Evolutionary conservation across 2,329 filamentous ascomycete species (phyloP).

Genomic region (Raffaelea albimanens): DNA sequence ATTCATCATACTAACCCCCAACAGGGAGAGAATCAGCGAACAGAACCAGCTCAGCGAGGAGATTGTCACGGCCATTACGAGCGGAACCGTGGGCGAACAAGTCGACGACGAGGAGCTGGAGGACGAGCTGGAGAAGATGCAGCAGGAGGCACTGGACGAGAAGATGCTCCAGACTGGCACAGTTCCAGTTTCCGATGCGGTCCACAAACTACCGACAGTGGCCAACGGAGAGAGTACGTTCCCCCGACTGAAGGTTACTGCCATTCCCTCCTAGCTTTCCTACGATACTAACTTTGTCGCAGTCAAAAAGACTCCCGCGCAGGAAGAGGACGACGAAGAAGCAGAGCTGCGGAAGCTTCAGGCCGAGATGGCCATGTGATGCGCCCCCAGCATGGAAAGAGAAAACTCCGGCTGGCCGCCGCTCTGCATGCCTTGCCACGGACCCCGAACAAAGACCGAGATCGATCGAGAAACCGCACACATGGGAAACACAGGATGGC

Average conservation of each 20-base stretch:
- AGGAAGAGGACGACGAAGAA: constrained; percentile 88
- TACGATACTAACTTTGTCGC: constrained; percentile 13
- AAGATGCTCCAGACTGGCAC: constrained; percentile 85
- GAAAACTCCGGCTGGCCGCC: neutral
- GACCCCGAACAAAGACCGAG: neutral
- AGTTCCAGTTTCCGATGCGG: constrained; percentile 70
- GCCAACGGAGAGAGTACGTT: constrained; percentile 69
- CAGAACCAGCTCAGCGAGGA: constrained; percentile 91
- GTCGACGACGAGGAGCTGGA: constrained; percentile 84
- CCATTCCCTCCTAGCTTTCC: neutral
- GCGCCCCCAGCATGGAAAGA: neutral
- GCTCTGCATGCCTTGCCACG: neutral
- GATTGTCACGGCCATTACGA: constrained; percentile 78
- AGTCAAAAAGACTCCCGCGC: constrained; percentile 42
- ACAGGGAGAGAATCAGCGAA: constrained; percentile 80
- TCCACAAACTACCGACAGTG: constrained; percentile 67
- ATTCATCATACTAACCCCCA: constrained; percentile 20
- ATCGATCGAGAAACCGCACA: neutral
- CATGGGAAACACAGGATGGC: neutral
- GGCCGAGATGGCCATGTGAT: constrained; percentile 92
- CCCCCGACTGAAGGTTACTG: neutral
- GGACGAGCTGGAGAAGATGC: constrained; percentile 72
- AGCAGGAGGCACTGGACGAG: constrained; percentile 88
- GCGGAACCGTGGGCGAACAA: constrained; percentile 53
- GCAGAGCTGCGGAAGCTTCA: constrained; percentile 87